These are phyloP conservation scores for Salicornia ramosissima DNA, from an alignment of 148 eudicot species.

Conservation along the genomic window DNA sequence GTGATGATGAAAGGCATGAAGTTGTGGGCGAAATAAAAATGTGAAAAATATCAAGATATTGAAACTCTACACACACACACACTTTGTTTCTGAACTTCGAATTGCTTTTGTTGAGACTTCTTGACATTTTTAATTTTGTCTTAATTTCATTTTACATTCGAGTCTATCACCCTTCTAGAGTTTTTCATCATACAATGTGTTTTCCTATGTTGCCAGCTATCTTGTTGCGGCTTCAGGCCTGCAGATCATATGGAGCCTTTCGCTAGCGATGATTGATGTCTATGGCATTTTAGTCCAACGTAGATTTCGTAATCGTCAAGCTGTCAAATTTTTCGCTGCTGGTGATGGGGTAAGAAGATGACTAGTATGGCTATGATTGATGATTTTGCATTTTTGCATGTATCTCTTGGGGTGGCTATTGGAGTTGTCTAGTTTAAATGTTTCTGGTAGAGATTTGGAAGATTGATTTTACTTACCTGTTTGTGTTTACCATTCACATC, in stretches of 20 bases:
- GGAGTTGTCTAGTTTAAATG: neutral
- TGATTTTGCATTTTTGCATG: neutral
- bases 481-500: neutral
- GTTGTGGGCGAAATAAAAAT: too few relatives aligned
- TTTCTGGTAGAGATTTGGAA: neutral
- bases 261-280: constrained; percentile 48
- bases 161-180: too few relatives aligned
- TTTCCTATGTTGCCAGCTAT: constrained; percentile 38
- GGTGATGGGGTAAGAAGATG: constrained; percentile 76
- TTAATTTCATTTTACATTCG: too few relatives aligned
- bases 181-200: neutral
- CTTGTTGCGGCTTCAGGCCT: constrained; percentile 85
- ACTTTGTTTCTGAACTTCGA: too few relatives aligned
- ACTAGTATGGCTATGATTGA: neutral
- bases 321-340: constrained; percentile 58
- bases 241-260: constrained; percentile 79
- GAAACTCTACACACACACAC: too few relatives aligned
- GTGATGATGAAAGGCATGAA: too few relatives aligned
- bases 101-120: too few relatives aligned
- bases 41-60: too few relatives aligned
- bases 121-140: too few relatives aligned
- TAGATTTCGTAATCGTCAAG: constrained; percentile 48
- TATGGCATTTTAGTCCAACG: constrained; percentile 77
- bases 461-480: neutral
- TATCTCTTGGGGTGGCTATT: neutral